phyloP scores from a whole-genome alignment of 1,284 basidiomycete genomes.

The Inonotus obliquus region DNA sequence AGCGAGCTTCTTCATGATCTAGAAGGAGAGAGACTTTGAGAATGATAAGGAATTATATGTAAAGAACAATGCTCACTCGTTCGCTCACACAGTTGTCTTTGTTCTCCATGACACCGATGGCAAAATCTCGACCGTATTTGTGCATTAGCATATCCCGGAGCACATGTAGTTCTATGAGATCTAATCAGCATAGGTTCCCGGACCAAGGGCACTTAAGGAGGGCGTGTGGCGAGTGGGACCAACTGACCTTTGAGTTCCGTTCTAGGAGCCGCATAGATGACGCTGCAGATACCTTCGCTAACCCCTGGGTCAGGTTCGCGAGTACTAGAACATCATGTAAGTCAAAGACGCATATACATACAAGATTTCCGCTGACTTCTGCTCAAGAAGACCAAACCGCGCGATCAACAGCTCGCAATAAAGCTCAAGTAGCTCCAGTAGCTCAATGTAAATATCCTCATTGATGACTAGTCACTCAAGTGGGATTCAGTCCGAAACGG shows the following conservation, averaged over 20 bases:
- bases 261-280: constrained; percentile 88
- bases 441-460: constrained; percentile 81
- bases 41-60: neutral
- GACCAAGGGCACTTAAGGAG: neutral
- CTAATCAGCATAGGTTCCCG: neutral
- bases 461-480: constrained; percentile 59
- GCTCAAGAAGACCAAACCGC: constrained; percentile 87
- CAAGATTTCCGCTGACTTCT: constrained; percentile 51
- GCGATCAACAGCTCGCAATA: constrained; percentile 93
- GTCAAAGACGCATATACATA: constrained; percentile 17
- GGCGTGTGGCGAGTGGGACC: neutral
- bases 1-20: constrained; percentile 72
- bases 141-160: constrained; percentile 93
- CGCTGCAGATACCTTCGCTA: constrained; percentile 68
- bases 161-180: constrained; percentile 73
- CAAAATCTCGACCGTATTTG: constrained; percentile 86
- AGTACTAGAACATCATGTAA: constrained; percentile 37
- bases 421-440: constrained; percentile 89
- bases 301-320: constrained; percentile 83
- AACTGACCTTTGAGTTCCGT: constrained; percentile 81
- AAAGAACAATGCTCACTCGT: constrained; percentile 47
- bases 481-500: neutral
- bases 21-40: constrained; percentile 4
- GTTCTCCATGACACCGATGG: constrained; percentile 79
- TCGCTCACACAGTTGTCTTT: constrained; percentile 73